phyloP scores from a whole-genome alignment of 202 grass and related monocot genomes.

The Setaria italica region DNA sequence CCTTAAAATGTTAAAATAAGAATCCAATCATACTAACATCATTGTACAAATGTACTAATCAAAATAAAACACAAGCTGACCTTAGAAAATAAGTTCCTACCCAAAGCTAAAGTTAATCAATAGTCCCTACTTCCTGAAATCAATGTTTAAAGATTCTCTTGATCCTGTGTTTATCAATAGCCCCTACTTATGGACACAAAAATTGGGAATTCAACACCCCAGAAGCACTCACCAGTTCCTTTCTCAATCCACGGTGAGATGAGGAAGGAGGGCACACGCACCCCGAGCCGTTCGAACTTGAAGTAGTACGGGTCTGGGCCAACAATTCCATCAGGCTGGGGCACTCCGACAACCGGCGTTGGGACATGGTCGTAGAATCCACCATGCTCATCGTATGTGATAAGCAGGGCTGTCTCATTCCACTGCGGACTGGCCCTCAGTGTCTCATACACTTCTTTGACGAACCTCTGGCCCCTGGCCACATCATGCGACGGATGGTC shows the following conservation, averaged over 20 bases:
- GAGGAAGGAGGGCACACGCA: conserved; percentile 76
- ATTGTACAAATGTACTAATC: neutral
- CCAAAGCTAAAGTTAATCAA: neutral
- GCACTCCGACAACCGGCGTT: conserved; percentile 71
- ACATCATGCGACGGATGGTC: conserved; percentile 94
- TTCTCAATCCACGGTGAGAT: conserved; percentile 92
- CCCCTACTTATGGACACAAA: neutral
- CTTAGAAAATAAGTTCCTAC: neutral
- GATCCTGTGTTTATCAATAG: neutral
- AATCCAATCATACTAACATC: neutral
- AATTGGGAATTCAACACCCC: neutral
- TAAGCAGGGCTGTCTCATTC: conserved; percentile 79
- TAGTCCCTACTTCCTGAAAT: neutral
- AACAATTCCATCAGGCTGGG: conserved; percentile 89
- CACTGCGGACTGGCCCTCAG: conserved; percentile 88
- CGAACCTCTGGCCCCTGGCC: conserved; percentile 72
- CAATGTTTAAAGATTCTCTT: neutral
- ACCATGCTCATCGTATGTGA: conserved; percentile 95
- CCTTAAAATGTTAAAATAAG: neutral
- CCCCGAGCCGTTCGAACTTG: conserved; percentile 88
- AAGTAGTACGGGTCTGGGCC: conserved; percentile 96
- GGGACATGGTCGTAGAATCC: conserved; percentile 97
- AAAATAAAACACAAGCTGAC: neutral
- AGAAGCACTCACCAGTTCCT: conserved; percentile 60
- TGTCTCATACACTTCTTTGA: conserved; percentile 96